Evolutionary conservation across 2,329 filamentous ascomycete genomes (phyloP), one percentile per base, ranked within the genome.

Genomic region (Truncatella angustata): DNA sequence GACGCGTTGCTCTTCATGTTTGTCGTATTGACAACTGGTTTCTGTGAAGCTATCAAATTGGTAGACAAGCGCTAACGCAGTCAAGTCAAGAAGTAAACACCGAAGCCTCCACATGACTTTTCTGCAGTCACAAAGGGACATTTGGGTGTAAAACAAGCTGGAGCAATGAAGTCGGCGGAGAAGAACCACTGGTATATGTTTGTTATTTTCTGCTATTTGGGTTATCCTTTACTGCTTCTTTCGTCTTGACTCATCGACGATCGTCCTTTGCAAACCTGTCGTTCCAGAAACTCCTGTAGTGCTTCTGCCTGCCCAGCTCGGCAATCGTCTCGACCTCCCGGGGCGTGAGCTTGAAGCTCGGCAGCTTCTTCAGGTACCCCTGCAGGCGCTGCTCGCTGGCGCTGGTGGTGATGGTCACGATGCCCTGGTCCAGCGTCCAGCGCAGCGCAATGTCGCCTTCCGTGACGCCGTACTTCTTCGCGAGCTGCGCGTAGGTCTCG

Each of bases 321-420:
- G 74, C 63, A 55, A 88, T 82, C 49, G 79, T 74, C 42, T 76
- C 66, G 11, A 87, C 70, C 66, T 88, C 85, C 50, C 76, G 73
- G 0, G 76, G 70, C 10, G 81, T 83, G 56, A 88, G 70, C 71
- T 82, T 80, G 61, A 87, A 85, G 40, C 60, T 69, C 39, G 71
- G 74, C 56, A 80, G 54, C 56, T 74, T 75, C n/a, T 67, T 62
- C 53, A 82, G 57, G 60, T 81, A 85, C n/a, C 73, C 72, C 62
- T 78, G 72, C 54, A 88, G 68, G 45, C 85, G 72, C 56, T 82
- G 73, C 62, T 80, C 74, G 58, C 75, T 87, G 32, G 71, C 70
- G 60, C 80, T 85, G 10, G 84, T 87, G 0, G 84, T 86, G 50
- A 87, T 62, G 3, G 73, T 74, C 23, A 85, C 76, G 39, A 84